Percentiles rank a stretch among this genome's conserved stretches.
phyloP scores from a whole-genome alignment of 2,329 filamentous ascomycete genomes.

The Lecanoromycetidae sp. region DNA sequence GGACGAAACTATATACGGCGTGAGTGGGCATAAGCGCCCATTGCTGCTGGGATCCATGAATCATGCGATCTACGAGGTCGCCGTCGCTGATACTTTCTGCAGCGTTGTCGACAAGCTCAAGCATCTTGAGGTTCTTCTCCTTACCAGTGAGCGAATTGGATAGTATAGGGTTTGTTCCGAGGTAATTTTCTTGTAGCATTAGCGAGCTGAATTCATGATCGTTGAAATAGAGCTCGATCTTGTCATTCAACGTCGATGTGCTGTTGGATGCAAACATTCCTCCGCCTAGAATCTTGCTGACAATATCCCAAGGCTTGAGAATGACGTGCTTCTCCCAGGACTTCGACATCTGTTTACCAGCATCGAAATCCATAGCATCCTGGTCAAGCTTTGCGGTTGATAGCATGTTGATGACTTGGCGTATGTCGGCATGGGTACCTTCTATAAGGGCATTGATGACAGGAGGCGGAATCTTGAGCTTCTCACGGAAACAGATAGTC shows the following conservation, averaged over 20 bases:
- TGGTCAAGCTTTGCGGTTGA: constrained; percentile 86
- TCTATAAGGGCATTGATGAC: constrained; percentile 92
- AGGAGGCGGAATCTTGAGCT: constrained; percentile 66
- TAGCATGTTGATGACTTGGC: constrained; percentile 98
- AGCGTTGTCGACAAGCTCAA: constrained; percentile 76
- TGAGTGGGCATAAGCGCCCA: constrained; percentile 98
- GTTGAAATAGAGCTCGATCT: constrained; percentile 98
- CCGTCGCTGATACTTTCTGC: constrained; percentile 96
- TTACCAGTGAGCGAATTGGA: constrained; percentile 51
- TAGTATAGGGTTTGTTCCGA: constrained; percentile 64
- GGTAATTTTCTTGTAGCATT: constrained; percentile 97
- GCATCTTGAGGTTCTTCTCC: constrained; percentile 64
- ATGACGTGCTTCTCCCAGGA: constrained; percentile 97
- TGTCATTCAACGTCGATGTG: constrained; percentile 84
- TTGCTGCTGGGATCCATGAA: constrained; percentile 93
- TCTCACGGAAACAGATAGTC: constrained; percentile 89
- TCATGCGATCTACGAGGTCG: constrained; percentile 93
- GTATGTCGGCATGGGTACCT: constrained; percentile 88
- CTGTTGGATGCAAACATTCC: constrained; percentile 75
- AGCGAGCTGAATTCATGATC: constrained; percentile 95
- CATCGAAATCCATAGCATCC: constrained; percentile 64
- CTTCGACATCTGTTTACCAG: constrained; percentile 89
- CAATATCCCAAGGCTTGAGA: constrained; percentile 96
- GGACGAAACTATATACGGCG: constrained; percentile 87
- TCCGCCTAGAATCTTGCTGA: constrained; percentile 76